These are phyloP conservation scores for Xylariales sp. DNA, from an alignment of 2,329 filamentous ascomycete genomes.

Conservation along the genomic window DNA sequence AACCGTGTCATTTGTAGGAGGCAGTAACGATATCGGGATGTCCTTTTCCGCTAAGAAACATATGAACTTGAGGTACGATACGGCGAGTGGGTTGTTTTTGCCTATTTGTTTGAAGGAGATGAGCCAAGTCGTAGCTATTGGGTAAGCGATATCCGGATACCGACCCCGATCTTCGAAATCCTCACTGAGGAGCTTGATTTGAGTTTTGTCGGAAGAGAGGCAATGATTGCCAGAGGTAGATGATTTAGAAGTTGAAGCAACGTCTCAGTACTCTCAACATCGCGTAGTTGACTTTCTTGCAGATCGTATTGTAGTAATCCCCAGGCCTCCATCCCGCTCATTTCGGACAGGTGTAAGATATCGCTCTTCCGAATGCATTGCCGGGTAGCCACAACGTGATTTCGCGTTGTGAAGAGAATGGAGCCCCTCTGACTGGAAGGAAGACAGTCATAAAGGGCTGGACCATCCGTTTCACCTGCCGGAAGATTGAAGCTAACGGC, in stretches of 20 bases:
- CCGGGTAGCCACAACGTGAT: constrained; percentile 11
- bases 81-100: constrained; percentile 19
- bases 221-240: constrained; percentile 11
- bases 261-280: constrained; percentile 7
- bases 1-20: not conserved
- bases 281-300: not conserved
- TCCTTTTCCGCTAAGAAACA: constrained; percentile 16
- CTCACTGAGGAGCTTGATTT: constrained; percentile 22
- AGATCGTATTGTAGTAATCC: not conserved
- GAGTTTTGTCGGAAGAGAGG: constrained; percentile 14
- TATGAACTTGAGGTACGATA: constrained; percentile 24
- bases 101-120: constrained; percentile 29
- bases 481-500: constrained; percentile 32
- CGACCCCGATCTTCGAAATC: constrained; percentile 26
- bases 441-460: constrained; percentile 19
- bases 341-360: constrained; percentile 9
- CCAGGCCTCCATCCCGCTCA: not conserved
- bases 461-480: constrained; percentile 9
- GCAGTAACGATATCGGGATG: constrained; percentile 10
- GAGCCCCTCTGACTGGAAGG: constrained; percentile 24
- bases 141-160: constrained; percentile 21
- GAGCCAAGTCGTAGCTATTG: constrained; percentile 28
- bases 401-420: constrained; percentile 26
- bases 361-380: not conserved
- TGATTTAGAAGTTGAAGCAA: constrained; percentile 25